These are phyloP conservation scores for Pseudonitzschia multistriata DNA, from an alignment of 108 stramenopile genomes.

Conservation along the genomic window DNA sequence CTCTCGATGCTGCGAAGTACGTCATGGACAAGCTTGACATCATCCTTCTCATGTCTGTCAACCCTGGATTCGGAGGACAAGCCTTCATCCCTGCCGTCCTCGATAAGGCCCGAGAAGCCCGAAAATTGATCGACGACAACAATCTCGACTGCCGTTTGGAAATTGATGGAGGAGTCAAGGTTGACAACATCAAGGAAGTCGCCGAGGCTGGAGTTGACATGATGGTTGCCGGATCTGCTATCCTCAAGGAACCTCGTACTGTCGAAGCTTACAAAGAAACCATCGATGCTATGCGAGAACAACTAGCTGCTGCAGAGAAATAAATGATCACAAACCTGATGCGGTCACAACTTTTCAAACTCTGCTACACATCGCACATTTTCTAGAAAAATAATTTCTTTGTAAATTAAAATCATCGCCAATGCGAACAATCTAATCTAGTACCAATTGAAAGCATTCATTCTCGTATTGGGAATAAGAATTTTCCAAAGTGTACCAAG, in stretches of 20 bases:
- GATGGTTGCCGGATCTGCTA: constrained; percentile 97
- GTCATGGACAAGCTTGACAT: constrained; percentile 98
- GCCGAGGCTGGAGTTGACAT: constrained; percentile 98
- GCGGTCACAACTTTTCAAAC: not conserved
- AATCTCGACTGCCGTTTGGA: constrained; percentile 96
- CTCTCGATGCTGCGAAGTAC: constrained; percentile 84
- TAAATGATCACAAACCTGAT: not conserved
- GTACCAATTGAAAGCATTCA: not conserved
- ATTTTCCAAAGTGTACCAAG: too few species aligned
- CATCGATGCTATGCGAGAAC: constrained; percentile 93
- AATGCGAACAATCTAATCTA: not conserved
- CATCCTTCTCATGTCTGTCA: constrained; percentile 97
- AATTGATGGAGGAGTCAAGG: constrained; percentile 93
- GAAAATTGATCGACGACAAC: constrained; percentile 94
- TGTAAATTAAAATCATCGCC: not conserved
- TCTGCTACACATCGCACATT: not conserved
- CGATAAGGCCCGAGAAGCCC: constrained; percentile 93
- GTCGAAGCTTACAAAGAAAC: constrained; percentile 93
- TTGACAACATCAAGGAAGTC: constrained; percentile 93
- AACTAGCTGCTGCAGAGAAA: constrained; percentile 66
- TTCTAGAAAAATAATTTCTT: not conserved
- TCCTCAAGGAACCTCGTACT: constrained; percentile 95
- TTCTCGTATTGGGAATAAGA: too few species aligned
- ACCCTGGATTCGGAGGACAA: constrained; percentile 98
- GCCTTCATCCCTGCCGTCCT: constrained; percentile 91